Percentiles rank a stretch among this genome's conserved stretches.
Conservation (phyloP, 345 rosid species). For the Eucalyptus polybractea region DNA sequence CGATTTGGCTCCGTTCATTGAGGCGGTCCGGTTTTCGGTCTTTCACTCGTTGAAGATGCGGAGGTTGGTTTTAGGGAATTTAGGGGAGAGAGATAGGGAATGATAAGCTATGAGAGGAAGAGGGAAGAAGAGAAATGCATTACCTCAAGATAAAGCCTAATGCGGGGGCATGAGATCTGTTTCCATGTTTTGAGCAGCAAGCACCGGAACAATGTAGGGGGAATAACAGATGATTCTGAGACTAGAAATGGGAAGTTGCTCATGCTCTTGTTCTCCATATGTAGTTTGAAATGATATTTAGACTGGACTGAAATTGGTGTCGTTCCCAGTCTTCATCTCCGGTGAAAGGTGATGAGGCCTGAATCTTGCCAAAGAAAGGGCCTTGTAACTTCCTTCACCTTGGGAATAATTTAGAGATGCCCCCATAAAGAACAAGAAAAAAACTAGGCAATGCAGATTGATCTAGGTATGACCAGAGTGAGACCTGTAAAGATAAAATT, state of each 20-base stretch:
- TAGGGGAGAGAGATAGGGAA: background rate
- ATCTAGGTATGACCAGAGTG: background rate
- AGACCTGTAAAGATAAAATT: background rate
- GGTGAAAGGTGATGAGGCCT: background rate
- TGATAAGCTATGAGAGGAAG: background rate
- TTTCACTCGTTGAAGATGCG: background rate
- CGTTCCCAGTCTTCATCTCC: background rate
- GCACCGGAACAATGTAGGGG: background rate
- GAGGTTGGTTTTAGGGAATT: background rate
- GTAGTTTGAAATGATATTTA: background rate
- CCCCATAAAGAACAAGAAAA: background rate
- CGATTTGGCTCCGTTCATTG: background rate
- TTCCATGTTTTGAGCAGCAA: background rate
- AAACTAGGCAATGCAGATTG: background rate
- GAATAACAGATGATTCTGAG: background rate
- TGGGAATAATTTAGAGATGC: background rate
- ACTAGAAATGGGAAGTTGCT: background rate
- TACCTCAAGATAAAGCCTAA: background rate
- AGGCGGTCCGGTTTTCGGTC: too few relatives aligned
- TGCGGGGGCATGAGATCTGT: background rate
- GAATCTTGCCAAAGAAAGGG: background rate
- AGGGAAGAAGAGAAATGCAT: background rate
- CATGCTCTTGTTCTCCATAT: background rate
- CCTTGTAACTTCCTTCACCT: background rate
- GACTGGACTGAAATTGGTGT: background rate